Evolutionary conservation across 2,329 filamentous ascomycete species (phyloP).

Genomic region (Xylaria sp.): DNA sequence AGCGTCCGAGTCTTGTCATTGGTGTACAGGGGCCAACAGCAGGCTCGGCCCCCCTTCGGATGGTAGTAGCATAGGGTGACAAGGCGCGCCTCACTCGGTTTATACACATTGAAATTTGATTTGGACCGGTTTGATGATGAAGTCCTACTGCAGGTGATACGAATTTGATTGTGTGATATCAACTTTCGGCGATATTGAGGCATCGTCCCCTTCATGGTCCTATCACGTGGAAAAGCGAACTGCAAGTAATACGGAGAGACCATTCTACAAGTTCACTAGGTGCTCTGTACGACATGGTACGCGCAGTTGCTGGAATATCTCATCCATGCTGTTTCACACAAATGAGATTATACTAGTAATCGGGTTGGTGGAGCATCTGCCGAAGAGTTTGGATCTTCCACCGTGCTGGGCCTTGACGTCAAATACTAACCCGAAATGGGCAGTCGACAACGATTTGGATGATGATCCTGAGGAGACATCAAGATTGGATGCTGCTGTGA

Average conservation of each 20-base stretch:
- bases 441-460: conserved; percentile 24
- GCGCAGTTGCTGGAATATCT: neutral
- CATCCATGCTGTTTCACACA: conserved; percentile 29
- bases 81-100: conserved; percentile 18
- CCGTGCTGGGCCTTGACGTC: conserved; percentile 31
- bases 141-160: conserved; percentile 23
- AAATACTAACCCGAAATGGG: conserved; percentile 35
- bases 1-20: conserved; percentile 18
- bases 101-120: conserved; percentile 25
- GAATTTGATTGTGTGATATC: conserved; percentile 23
- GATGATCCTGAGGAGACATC: conserved; percentile 29
- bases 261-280: neutral
- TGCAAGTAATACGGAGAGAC: conserved; percentile 31
- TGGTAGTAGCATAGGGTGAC: conserved; percentile 24
- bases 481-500: neutral
- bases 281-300: neutral
- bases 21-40: conserved; percentile 15
- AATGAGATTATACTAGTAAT: conserved; percentile 15
- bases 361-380: conserved; percentile 17
- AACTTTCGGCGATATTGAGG: conserved; percentile 20
- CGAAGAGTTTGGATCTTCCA: conserved; percentile 32
- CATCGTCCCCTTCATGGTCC: conserved; percentile 17
- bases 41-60: conserved; percentile 15
- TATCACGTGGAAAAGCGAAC: conserved; percentile 35
- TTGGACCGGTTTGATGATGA: conserved; percentile 10